Conservation (phyloP, 2,329 filamentous ascomycete species). For the Alternaria brassicicola region DNA sequence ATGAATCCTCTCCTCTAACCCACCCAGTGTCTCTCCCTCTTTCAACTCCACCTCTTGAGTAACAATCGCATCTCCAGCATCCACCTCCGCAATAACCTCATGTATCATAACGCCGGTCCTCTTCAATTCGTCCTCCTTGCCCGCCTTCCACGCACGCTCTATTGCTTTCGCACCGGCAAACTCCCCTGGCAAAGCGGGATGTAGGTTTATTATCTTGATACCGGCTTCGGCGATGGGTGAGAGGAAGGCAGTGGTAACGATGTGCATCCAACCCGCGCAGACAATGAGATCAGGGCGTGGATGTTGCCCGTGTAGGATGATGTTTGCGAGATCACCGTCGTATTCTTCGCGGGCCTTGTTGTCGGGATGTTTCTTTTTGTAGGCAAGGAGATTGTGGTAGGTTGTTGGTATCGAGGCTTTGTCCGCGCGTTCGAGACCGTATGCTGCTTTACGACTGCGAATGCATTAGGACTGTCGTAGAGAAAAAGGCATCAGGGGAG, state of each 20-base stretch:
- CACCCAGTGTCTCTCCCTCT: constrained; percentile 62
- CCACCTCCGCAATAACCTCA: constrained; percentile 77
- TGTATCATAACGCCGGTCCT: constrained; percentile 87
- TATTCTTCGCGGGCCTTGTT: constrained; percentile 68
- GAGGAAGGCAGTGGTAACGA: constrained; percentile 73
- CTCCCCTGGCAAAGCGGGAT: constrained; percentile 74
- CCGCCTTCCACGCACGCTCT: constrained; percentile 76
- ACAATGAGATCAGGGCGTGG: constrained; percentile 72
- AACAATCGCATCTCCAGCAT: constrained; percentile 76
- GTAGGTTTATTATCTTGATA: constrained; percentile 79
- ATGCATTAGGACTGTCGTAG: not conserved
- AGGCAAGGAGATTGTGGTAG: constrained; percentile 81
- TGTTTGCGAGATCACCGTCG: constrained; percentile 73
- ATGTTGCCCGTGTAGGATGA: constrained; percentile 64
- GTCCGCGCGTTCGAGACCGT: constrained; percentile 66
- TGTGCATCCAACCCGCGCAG: constrained; percentile 85
- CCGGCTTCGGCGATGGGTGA: constrained; percentile 66
- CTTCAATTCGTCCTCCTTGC: constrained; percentile 68
- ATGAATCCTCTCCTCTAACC: constrained; percentile 76
- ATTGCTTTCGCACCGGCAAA: constrained; percentile 83
- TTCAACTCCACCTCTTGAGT: constrained; percentile 70
- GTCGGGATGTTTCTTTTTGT: constrained; percentile 69
- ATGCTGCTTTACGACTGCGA: constrained; percentile 60
- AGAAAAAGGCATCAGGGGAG: not conserved
- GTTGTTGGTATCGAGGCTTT: constrained; percentile 70